Evolutionary conservation across 2,329 filamentous ascomycete genomes (phyloP), one percentile per base, ranked within the genome.

Genomic region (Trichoderma gracile): DNA sequence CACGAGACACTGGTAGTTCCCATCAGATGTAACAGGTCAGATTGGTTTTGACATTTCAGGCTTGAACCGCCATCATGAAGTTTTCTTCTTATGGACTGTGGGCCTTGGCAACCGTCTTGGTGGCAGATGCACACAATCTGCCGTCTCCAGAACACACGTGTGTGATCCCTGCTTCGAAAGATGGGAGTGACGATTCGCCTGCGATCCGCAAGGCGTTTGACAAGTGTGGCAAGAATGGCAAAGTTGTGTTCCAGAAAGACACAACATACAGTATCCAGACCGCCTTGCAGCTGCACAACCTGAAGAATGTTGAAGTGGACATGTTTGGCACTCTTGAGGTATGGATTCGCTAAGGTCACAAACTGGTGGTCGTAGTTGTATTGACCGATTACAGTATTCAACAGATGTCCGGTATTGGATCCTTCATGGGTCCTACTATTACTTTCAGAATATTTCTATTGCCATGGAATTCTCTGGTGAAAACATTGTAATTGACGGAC

Each of bases 321-420:
- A 38, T 59, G 30, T 30, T 59, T 15, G 56, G 56, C 9, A 59
- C 56, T 2, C 56, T 59, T 25, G 56, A 59, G 43, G 56, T 59
- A 49, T 19, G 10, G 30, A 40, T 10, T 45, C 3, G 5, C 19
- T n/a, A n/a, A n/a, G 23, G 3, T 17, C 27, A 15, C 25, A 17
- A 9, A 5, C 27, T 30, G 23, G 23, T 38, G 5, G 12, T 38
- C 19, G 27, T 6, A 25, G 15, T 23, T 8, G n/a, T 23, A 23
- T 33, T 59, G 27, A 59, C 56, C 27, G 23, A 49, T 3, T n/a
- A 10, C 15, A 59, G 56, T 59, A 59, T 27, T 59, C 56, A 5
- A 59, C 56, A 14, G 56, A 59, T 49, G 56, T 59, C 12, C 56
- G 56, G 40, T 59, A 59, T 19, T 59, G 56, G 56, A 59, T 59